Conservation (phyloP, 768 basidiomycete genomes). For the Agrocybe praecox region DNA sequence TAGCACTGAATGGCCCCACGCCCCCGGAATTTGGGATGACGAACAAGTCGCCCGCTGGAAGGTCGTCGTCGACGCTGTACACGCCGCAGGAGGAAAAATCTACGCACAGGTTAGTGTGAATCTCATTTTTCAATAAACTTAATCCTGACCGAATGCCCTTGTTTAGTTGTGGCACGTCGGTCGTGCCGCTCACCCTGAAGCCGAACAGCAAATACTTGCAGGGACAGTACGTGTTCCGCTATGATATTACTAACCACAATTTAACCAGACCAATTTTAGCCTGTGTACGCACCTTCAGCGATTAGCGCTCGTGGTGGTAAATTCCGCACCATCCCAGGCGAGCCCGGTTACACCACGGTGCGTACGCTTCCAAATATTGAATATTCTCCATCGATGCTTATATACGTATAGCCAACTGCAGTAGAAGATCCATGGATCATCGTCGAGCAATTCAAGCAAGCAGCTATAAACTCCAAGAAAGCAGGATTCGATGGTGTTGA, state of each 20-base stretch:
- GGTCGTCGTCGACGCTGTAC: slow-evolving; percentile 39
- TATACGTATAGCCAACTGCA: slow-evolving; percentile 28
- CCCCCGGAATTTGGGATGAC: no score
- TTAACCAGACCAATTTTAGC: background rate
- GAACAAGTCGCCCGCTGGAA: slow-evolving; percentile 39
- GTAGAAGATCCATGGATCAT: slow-evolving; percentile 41
- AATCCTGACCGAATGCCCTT: background rate
- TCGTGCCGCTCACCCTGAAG: slow-evolving; percentile 37
- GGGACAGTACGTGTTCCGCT: slow-evolving; percentile 25
- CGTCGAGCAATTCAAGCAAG: slow-evolving; percentile 39
- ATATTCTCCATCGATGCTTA: background rate
- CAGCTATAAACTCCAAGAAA: slow-evolving; percentile 46
- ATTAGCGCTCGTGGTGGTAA: slow-evolving; percentile 41
- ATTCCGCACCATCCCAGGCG: slow-evolving; percentile 38
- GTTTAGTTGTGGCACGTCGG: slow-evolving; percentile 22
- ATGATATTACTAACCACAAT: background rate
- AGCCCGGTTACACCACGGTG: slow-evolving; percentile 38
- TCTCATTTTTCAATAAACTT: background rate
- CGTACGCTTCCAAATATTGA: background rate
- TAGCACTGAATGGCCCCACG: slow-evolving; percentile 37
- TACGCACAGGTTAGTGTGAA: slow-evolving; percentile 33
- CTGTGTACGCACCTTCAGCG: no score
- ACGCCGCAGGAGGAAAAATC: slow-evolving; percentile 37
- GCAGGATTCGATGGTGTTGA: no score
- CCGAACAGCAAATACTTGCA: slow-evolving; percentile 36